Conservation (phyloP, 2,329 filamentous ascomycete genomes). For the Fusarium sp. region DNA sequence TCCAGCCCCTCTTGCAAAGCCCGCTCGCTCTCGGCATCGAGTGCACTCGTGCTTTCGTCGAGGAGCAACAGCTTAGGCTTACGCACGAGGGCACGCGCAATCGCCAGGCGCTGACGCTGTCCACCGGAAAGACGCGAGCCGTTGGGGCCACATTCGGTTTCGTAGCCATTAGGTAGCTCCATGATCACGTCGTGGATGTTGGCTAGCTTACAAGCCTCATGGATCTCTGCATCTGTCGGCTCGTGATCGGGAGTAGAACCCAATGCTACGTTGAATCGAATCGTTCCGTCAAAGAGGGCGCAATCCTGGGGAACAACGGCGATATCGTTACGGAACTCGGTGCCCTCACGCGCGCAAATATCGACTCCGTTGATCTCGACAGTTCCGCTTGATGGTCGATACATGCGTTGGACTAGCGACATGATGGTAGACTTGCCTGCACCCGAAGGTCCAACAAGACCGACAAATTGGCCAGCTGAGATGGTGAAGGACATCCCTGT, state of each 20-base stretch:
- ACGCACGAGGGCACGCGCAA: constrained; percentile 82
- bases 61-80: constrained; percentile 81
- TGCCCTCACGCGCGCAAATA: constrained; percentile 59
- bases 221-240: constrained; percentile 72
- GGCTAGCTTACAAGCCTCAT: constrained; percentile 76
- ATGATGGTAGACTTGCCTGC: constrained; percentile 79
- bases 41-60: constrained; percentile 85
- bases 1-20: constrained; percentile 78
- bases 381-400: constrained; percentile 59
- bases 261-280: constrained; percentile 70
- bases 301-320: constrained; percentile 72
- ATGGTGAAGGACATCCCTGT: constrained; percentile 70
- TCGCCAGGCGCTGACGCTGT: constrained; percentile 83
- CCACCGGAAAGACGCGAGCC: constrained; percentile 83
- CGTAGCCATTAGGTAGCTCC: constrained; percentile 74
- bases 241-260: constrained; percentile 69
- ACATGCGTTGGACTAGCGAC: constrained; percentile 67
- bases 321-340: constrained; percentile 66
- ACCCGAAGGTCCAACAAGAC: constrained; percentile 76
- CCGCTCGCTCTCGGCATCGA: constrained; percentile 79
- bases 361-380: constrained; percentile 64
- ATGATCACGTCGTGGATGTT: constrained; percentile 80
- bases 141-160: constrained; percentile 78
- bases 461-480: constrained; percentile 72
- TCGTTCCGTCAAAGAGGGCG: constrained; percentile 70